These are phyloP conservation scores for Backusella westeae DNA, from an alignment of 192 early-diverging fungal genomes.

Conservation along the genomic window DNA sequence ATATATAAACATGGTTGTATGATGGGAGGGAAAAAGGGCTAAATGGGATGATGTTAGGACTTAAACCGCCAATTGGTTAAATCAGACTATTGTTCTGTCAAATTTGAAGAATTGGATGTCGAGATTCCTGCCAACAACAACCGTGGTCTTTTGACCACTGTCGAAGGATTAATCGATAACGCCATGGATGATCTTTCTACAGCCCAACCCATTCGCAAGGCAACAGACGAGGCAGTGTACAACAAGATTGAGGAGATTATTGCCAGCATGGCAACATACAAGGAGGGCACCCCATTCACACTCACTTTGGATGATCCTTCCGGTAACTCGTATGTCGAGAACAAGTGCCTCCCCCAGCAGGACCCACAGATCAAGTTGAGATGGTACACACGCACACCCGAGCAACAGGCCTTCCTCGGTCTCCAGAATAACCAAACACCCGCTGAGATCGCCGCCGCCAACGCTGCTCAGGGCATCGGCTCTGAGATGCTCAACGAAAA, in stretches of 20 bases:
- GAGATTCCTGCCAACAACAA: constrained; percentile 79
- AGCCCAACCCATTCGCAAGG: constrained; percentile 80
- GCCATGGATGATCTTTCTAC: constrained; percentile 79
- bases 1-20: not conserved
- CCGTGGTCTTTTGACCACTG: constrained; percentile 81
- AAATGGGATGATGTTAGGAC: constrained; percentile 42
- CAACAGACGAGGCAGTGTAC: constrained; percentile 61
- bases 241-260: constrained; percentile 73
- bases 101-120: constrained; percentile 83
- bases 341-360: constrained; percentile 65
- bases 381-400: constrained; percentile 70
- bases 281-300: constrained; percentile 64
- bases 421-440: constrained; percentile 57
- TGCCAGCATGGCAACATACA: constrained; percentile 56
- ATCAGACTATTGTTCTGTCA: constrained; percentile 74
- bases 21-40: not conserved
- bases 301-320: constrained; percentile 85
- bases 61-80: constrained; percentile 92
- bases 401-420: constrained; percentile 79
- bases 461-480: constrained; percentile 23
- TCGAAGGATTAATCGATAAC: constrained; percentile 79
- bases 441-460: constrained; percentile 19
- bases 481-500: constrained; percentile 14
- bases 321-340: constrained; percentile 92
- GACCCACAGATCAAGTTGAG: constrained; percentile 74